phyloP scores from a whole-genome alignment of 768 basidiomycete genomes.

The Epithele typhae region DNA sequence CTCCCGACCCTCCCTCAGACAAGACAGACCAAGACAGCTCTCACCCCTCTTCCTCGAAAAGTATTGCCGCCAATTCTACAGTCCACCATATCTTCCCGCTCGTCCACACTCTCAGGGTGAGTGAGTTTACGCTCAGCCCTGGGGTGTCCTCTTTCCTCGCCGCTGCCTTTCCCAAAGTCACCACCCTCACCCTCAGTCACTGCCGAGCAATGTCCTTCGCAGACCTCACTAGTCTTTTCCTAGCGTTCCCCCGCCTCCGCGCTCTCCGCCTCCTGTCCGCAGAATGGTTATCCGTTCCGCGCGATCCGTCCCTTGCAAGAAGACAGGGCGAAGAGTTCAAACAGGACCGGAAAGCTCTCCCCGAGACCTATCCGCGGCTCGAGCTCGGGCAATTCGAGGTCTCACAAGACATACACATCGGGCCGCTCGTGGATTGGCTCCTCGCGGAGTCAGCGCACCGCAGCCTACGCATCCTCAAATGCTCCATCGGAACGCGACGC shows the following conservation, averaged over 20 bases:
- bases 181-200: conserved; percentile 6
- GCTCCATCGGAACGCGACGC: conserved; percentile 10
- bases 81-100: neutral
- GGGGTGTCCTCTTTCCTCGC: conserved; percentile 6
- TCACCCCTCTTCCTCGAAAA: too few relatives aligned
- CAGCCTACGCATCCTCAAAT: conserved; percentile 8
- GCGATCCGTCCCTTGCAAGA: too few relatives aligned
- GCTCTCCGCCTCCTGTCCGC: conserved; percentile 11
- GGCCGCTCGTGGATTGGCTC: conserved; percentile 17
- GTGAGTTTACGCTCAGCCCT: conserved; percentile 7
- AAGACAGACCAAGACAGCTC: too few relatives aligned
- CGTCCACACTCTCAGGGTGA: conserved; percentile 7
- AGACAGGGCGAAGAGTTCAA: too few relatives aligned
- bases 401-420: conserved; percentile 14
- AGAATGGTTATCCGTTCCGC: conserved; percentile 10
- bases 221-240: conserved; percentile 9
- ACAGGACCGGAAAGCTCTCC: neutral
- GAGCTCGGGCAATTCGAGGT: conserved; percentile 10
- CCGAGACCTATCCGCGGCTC: neutral
- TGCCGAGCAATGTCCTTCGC: conserved; percentile 16
- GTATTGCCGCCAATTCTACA: too few relatives aligned
- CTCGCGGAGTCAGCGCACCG: conserved; percentile 1
- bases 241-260: conserved; percentile 4
- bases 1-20: too few relatives aligned
- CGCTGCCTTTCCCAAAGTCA: conserved; percentile 4